These are phyloP conservation scores for Fusarium mexicanum DNA, from an alignment of 2,329 filamentous ascomycete species.

Conservation along the genomic window DNA sequence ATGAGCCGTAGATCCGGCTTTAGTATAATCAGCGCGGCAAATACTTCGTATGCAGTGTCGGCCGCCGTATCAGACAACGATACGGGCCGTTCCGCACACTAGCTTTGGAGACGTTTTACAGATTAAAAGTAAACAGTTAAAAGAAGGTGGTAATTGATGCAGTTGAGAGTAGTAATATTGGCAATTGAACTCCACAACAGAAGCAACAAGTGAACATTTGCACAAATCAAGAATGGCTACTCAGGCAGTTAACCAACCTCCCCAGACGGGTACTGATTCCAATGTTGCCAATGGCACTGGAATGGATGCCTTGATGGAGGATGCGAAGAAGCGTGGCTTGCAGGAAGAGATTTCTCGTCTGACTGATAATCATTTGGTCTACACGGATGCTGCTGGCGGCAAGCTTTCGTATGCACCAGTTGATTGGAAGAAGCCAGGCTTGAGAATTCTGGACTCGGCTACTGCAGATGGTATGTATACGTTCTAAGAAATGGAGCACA, in stretches of 20 bases:
- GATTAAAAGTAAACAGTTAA: not conserved
- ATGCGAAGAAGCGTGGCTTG: not conserved
- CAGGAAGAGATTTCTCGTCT: not conserved
- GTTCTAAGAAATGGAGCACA: accelerated
- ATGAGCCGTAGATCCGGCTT: not conserved
- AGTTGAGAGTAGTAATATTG: not conserved
- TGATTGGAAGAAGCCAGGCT: not conserved
- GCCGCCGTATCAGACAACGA: not conserved
- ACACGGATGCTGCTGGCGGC: conserved; percentile 1
- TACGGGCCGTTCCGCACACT: not conserved
- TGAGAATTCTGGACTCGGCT: not conserved
- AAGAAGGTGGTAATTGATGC: not conserved
- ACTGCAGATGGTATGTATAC: not conserved
- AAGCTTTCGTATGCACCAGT: not conserved
- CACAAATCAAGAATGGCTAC: not conserved
- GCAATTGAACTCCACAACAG: not conserved
- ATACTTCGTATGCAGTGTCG: not conserved
- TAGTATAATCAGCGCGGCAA: not conserved
- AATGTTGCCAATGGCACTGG: conserved; percentile 2
- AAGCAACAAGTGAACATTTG: not conserved
- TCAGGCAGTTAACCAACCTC: not conserved
- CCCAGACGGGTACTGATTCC: not conserved
- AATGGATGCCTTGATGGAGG: conserved; percentile 2
- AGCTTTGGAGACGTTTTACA: not conserved
- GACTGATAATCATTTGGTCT: not conserved